Percentiles rank a stretch among this genome's conserved stretches.
These are phyloP conservation scores for Aureobasidium pullulans DNA, from an alignment of 2,329 filamentous ascomycete genomes.

Conservation along the genomic window DNA sequence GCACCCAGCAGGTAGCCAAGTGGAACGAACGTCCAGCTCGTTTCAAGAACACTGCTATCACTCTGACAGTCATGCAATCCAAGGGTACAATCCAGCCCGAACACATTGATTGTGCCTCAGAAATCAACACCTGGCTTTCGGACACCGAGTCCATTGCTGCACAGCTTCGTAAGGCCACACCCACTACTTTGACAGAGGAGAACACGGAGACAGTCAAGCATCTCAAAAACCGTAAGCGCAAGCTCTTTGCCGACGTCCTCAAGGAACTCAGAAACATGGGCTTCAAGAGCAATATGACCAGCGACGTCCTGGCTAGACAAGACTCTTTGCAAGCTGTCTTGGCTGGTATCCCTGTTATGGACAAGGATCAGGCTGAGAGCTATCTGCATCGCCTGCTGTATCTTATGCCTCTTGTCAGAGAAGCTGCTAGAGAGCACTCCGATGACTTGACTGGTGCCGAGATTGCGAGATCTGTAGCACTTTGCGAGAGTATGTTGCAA, in stretches of 20 bases:
- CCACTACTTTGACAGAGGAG: constrained; percentile 71
- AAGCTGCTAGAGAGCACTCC: constrained; percentile 64
- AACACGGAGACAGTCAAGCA: constrained; percentile 80
- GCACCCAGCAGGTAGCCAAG: constrained; percentile 17
- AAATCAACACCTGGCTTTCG: constrained; percentile 12
- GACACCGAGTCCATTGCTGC: constrained; percentile 22
- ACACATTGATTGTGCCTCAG: constrained; percentile 47
- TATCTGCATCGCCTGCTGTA: constrained; percentile 76
- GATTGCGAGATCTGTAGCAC: constrained; percentile 68
- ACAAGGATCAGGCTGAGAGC: constrained; percentile 48
- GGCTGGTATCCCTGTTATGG: constrained; percentile 40
- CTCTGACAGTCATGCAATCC: constrained; percentile 66
- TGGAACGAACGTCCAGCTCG: constrained; percentile 49
- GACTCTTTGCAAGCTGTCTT: constrained; percentile 63
- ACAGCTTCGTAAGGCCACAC: constrained; percentile 77
- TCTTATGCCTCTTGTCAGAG: constrained; percentile 60
- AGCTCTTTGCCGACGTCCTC: constrained; percentile 81
- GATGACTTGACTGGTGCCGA: constrained; percentile 79
- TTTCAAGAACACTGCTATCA: constrained; percentile 62
- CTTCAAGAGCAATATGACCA: constrained; percentile 72
- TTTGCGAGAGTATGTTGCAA: constrained; percentile 77
- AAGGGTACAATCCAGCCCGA: constrained; percentile 48
- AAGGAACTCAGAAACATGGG: constrained; percentile 83
- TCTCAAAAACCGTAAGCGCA: constrained; percentile 82
- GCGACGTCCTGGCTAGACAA: constrained; percentile 66